Conservation (phyloP, 495 filamentous ascomycete species). For the Penicillium simplicissimum region DNA sequence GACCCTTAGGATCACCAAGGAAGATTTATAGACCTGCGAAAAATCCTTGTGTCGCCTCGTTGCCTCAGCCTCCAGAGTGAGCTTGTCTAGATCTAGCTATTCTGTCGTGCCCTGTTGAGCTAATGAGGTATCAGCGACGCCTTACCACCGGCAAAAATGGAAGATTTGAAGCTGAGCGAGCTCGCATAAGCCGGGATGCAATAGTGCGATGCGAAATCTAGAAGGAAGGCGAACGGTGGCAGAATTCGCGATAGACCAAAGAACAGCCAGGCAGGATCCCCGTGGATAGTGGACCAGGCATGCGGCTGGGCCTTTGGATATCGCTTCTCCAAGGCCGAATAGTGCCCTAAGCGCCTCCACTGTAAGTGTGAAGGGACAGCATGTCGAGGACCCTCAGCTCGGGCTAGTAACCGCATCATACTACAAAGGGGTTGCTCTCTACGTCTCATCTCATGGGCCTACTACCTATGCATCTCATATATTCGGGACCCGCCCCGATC, state of each 20-base stretch:
- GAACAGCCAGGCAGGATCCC: constrained; percentile 20
- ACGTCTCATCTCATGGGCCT: constrained; percentile 24
- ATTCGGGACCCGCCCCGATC: constrained; percentile 21
- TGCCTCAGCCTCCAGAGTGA: constrained; percentile 8
- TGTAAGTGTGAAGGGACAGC: constrained; percentile 6
- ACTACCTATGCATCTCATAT: constrained; percentile 18
- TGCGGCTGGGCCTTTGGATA: constrained; percentile 24
- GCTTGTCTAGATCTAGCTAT: constrained; percentile 20
- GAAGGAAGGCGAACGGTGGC: constrained; percentile 14
- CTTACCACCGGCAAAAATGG: constrained; percentile 27
- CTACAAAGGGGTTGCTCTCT: constrained; percentile 13
- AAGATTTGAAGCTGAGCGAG: constrained; percentile 12
- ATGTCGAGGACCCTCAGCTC: constrained; percentile 15
- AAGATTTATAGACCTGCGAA: constrained; percentile 25
- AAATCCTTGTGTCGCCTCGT: constrained; percentile 15
- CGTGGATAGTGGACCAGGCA: constrained; percentile 26
- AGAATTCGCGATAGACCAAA: constrained; percentile 19
- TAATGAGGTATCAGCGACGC: constrained; percentile 17
- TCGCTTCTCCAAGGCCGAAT: constrained; percentile 11
- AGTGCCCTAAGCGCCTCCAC: constrained; percentile 19
- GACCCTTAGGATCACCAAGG: constrained; percentile 7
- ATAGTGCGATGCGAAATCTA: constrained; percentile 10
- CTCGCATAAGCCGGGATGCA: constrained; percentile 25
- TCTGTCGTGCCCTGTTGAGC: constrained; percentile 13
- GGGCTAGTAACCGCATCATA: constrained; percentile 11